These are phyloP conservation scores for Curvularia sp. DNA, from an alignment of 2,329 filamentous ascomycete species.

Conservation along the genomic window DNA sequence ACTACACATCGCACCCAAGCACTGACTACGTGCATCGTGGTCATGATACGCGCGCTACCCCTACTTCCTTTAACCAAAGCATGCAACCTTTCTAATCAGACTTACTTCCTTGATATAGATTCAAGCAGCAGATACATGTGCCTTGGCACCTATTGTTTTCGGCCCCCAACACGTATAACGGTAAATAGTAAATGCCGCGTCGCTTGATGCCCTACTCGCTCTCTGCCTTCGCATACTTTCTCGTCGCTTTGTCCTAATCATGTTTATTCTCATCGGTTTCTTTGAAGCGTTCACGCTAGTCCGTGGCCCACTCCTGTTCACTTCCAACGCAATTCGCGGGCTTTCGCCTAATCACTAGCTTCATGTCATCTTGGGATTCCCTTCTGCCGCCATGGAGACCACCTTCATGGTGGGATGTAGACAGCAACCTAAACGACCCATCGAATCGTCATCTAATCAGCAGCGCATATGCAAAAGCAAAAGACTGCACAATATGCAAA, in stretches of 20 bases:
- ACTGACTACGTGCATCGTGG: neutral
- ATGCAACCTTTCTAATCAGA: neutral
- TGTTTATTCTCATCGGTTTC: neutral
- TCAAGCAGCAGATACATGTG: neutral
- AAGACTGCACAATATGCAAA: neutral
- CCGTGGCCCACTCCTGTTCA: neutral
- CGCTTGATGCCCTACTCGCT: neutral
- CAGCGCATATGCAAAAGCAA: conserved; percentile 9
- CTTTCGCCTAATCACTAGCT: neutral
- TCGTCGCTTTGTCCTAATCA: neutral
- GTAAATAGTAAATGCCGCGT: neutral
- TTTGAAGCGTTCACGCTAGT: neutral
- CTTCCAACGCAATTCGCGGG: neutral
- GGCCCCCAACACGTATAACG: too few species aligned
- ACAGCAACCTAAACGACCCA: neutral
- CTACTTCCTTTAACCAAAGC: neutral
- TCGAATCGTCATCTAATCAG: neutral
- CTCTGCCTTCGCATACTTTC: neutral
- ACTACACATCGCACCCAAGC: neutral
- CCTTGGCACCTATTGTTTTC: neutral
- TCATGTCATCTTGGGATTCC: neutral
- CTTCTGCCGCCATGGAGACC: neutral
- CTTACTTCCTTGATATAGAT: neutral
- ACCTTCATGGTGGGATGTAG: conserved; percentile 8
- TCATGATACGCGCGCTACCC: neutral